Percentiles rank a stretch among this genome's conserved stretches.
These are phyloP conservation scores for Thalassiosira allenii DNA, from an alignment of 352 stramenopile species.

Conservation along the genomic window DNA sequence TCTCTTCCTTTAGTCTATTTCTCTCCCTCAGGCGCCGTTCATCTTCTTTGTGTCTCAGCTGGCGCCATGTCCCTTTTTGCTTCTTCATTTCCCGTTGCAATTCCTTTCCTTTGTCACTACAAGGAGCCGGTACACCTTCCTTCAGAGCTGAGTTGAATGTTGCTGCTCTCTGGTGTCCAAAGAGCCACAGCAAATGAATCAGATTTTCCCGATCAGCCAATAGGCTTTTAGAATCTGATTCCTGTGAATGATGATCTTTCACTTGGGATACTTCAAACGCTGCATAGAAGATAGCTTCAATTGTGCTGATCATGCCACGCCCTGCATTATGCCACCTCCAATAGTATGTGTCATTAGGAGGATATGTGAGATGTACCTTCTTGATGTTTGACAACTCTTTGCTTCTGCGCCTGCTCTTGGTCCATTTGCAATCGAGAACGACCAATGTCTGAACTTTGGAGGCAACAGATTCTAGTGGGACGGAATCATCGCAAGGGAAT, in stretches of 20 bases:
- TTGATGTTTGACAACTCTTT: conserved; percentile 27
- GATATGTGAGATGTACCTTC: conserved; percentile 70
- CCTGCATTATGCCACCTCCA: conserved; percentile 83
- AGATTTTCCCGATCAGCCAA: conserved; percentile 54
- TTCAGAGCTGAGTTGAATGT: conserved; percentile 32
- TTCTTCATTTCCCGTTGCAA: conserved; percentile 48
- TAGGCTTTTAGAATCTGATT: conserved; percentile 12
- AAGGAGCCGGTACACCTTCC: conserved; percentile 52
- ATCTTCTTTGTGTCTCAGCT: conserved; percentile 48
- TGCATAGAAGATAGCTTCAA: conserved; percentile 82
- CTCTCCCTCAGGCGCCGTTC: conserved; percentile 25
- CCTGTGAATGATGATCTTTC: conserved; percentile 34
- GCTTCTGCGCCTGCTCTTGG: conserved; percentile 42
- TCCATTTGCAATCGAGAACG: conserved; percentile 84
- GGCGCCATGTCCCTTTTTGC: conserved; percentile 43
- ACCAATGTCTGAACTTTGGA: conserved; percentile 63
- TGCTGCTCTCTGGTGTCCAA: conserved; percentile 68
- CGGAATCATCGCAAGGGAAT: conserved; percentile 68
- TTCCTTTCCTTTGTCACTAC: conserved; percentile 70
- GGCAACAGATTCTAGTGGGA: conserved; percentile 66
- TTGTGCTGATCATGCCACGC: conserved; percentile 67
- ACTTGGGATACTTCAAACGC: conserved; percentile 50
- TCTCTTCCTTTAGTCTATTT: conserved; percentile 4
- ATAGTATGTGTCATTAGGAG: conserved; percentile 67
- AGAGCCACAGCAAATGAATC: conserved; percentile 80